These are phyloP conservation scores for Acacia confusa DNA, from an alignment of 306 rosid genomes.

Conservation along the genomic window DNA sequence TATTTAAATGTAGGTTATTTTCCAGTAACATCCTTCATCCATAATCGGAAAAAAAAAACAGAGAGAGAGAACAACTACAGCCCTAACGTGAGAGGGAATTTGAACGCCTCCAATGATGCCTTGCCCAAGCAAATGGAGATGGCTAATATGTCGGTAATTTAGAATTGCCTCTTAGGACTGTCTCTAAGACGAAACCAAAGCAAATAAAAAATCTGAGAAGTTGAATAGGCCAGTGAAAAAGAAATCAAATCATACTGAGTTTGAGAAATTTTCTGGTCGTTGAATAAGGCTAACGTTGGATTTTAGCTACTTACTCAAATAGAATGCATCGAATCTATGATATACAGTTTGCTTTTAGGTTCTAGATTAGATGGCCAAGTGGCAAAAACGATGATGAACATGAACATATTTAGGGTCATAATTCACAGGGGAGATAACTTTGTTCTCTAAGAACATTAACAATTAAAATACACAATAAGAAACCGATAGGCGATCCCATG, in stretches of 20 bases:
- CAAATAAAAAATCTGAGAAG: conserved; percentile 28
- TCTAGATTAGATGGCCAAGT: neutral
- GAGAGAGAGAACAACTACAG: too few species aligned
- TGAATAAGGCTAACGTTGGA: conserved; percentile 54
- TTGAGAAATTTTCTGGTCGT: conserved; percentile 81
- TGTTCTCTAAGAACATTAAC: neutral
- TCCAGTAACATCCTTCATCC: too few species aligned
- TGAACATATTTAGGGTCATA: neutral
- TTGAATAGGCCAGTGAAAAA: conserved; percentile 20
- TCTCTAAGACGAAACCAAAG: conserved; percentile 51
- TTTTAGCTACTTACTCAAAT: neutral
- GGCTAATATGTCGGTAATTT: conserved; percentile 76
- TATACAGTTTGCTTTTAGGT: neutral
- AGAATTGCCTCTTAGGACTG: conserved; percentile 73
- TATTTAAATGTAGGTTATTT: too few species aligned
- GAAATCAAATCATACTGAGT: conserved; percentile 28
- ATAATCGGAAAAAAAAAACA: too few species aligned
- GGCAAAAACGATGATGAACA: neutral
- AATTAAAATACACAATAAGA: neutral
- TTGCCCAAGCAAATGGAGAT: conserved; percentile 32
- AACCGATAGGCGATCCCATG: neutral
- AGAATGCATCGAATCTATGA: neutral
- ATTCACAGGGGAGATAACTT: neutral
- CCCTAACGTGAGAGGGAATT: too few species aligned
- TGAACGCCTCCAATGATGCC: conserved; percentile 49